phyloP scores from a whole-genome alignment of 495 filamentous ascomycete genomes.

The Parmelia sp. region DNA sequence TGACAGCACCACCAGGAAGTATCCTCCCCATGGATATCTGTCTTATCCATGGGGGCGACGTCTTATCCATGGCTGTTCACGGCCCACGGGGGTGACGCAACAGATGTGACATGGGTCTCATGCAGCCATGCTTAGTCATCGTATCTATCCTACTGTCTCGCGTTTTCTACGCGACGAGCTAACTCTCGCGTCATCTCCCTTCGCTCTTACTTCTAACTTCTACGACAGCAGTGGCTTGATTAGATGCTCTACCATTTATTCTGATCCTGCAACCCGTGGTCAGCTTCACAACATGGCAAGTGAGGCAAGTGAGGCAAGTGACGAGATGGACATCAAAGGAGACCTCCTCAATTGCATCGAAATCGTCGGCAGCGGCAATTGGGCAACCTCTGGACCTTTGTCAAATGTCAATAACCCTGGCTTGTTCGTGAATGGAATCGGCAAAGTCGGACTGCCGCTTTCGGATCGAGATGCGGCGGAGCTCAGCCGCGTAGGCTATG shows the following conservation, averaged over 20 bases:
- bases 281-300: neutral
- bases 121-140: no score
- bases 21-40: no score
- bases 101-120: no score
- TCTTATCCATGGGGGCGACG: no score
- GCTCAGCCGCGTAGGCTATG: conserved; percentile 37
- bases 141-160: neutral
- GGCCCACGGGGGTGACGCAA: no score
- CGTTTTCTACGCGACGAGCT: neutral
- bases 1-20: no score
- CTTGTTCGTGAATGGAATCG: conserved; percentile 37
- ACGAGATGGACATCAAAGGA: neutral
- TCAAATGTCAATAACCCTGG: conserved; percentile 26
- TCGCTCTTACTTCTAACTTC: no score
- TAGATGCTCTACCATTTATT: neutral
- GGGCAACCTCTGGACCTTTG: conserved; percentile 3
- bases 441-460: conserved; percentile 39
- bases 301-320: no score
- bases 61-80: no score
- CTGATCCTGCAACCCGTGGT: neutral
- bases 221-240: no score
- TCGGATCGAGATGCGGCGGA: conserved; percentile 35
- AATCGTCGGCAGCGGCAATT: conserved; percentile 6
- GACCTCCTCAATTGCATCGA: neutral
- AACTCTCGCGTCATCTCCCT: no score